Percentiles rank a stretch among this genome's conserved stretches.
phyloP scores from a whole-genome alignment of 441 rosid species.

The Populus tomentosa region DNA sequence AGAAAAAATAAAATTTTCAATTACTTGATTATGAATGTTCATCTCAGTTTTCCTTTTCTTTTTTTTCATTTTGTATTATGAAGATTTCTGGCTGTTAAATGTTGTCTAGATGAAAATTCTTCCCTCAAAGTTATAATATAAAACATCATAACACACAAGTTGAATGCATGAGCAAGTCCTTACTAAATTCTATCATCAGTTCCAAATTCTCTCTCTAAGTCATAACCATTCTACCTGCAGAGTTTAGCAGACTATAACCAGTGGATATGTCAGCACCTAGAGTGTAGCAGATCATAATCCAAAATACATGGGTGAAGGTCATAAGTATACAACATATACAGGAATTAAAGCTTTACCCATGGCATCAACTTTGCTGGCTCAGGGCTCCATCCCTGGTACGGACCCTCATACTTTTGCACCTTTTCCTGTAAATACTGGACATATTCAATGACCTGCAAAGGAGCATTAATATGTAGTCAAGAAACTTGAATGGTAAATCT shows the following conservation, averaged over 20 bases:
- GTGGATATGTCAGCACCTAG: neutral
- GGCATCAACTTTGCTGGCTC: conserved; percentile 69
- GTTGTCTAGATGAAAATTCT: neutral
- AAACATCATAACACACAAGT: conserved; percentile 1
- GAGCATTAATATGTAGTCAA: conserved; percentile 12
- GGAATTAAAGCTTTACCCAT: conserved; percentile 49
- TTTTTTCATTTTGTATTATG: neutral
- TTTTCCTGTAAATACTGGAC: conserved; percentile 83
- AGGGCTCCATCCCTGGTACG: conserved; percentile 68
- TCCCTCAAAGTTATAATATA: neutral
- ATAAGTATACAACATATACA: neutral
- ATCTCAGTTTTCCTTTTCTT: neutral
- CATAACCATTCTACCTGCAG: neutral
- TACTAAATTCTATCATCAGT: neutral
- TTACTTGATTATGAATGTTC: neutral
- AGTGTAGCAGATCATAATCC: neutral
- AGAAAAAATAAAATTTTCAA: neutral
- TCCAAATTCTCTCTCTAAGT: neutral
- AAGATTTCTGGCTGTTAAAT: neutral
- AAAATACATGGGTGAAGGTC: neutral
- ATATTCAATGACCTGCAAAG: conserved; percentile 78
- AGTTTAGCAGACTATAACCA: neutral
- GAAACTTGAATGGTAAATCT: conserved; percentile 8
- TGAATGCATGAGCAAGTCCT: neutral
- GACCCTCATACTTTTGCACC: conserved; percentile 63